These are phyloP conservation scores for Fraxinus xanthoxyloides DNA, from an alignment of 305 asterid species.

Conservation along the genomic window DNA sequence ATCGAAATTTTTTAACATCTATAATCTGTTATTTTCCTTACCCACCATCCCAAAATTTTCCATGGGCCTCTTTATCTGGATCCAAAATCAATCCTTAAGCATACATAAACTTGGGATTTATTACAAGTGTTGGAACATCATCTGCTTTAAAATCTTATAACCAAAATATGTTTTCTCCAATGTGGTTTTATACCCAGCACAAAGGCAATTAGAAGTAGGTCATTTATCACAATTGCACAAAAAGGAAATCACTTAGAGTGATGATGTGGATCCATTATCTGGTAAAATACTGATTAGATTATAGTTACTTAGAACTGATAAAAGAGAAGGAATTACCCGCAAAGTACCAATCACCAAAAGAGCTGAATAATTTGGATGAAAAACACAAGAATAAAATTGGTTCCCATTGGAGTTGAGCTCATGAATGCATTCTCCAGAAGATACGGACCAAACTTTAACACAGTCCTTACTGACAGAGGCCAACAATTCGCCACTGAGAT, in stretches of 20 bases:
- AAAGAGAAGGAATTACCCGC: conserved; percentile 43
- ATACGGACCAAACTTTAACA: conserved; percentile 91
- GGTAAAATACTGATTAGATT: neutral
- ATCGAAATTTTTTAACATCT: neutral
- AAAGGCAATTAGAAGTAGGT: neutral
- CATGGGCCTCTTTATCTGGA: neutral
- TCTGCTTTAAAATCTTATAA: neutral
- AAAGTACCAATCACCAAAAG: conserved; percentile 85
- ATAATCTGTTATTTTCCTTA: neutral
- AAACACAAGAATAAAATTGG: conserved; percentile 90
- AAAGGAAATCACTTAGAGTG: neutral
- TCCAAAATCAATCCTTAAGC: neutral
- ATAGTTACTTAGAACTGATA: neutral
- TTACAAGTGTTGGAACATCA: neutral
- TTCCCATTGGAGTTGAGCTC: conserved; percentile 72
- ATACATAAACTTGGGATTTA: neutral
- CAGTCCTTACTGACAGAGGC: conserved; percentile 93
- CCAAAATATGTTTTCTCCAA: neutral
- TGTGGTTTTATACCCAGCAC: neutral
- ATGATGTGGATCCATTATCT: neutral
- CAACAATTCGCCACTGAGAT: conserved; percentile 73
- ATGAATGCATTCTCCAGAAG: conserved; percentile 84
- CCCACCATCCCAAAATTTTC: neutral
- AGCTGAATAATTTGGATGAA: conserved; percentile 87
- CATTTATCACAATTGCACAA: neutral